These are phyloP conservation scores for Delonix regia DNA, from an alignment of 306 rosid species.

Conservation along the genomic window DNA sequence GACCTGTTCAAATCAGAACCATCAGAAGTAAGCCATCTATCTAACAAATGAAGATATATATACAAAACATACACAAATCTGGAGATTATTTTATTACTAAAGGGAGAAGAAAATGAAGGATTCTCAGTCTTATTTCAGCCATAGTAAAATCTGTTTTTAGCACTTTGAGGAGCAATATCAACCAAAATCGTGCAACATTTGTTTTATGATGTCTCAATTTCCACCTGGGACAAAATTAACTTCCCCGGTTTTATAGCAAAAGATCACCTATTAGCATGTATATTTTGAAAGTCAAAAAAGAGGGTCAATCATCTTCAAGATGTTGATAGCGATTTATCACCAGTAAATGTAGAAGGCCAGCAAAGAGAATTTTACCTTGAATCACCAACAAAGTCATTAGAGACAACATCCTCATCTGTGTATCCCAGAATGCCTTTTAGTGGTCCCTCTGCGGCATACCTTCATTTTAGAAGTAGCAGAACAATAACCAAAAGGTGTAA, in stretches of 20 bases:
- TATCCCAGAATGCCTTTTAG: constrained; percentile 94
- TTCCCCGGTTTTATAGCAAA: not conserved
- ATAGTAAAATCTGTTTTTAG: not conserved
- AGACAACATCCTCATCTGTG: constrained; percentile 97
- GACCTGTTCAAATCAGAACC: constrained; percentile 56
- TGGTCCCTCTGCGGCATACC: constrained; percentile 90
- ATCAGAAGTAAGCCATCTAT: not conserved
- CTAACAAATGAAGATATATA: not conserved
- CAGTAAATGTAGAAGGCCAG: not conserved
- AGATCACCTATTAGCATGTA: not conserved
- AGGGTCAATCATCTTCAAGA: not conserved
- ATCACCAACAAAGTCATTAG: constrained; percentile 95
- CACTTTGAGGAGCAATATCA: not conserved
- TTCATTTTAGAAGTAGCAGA: constrained; percentile 37
- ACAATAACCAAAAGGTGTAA: constrained; percentile 1
- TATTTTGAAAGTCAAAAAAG: not conserved
- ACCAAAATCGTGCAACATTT: constrained; percentile 2
- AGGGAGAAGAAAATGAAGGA: not conserved
- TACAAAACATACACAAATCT: not conserved
- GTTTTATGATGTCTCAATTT: not conserved
- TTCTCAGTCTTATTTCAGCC: not conserved
- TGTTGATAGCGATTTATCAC: not conserved
- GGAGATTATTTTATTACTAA: not conserved
- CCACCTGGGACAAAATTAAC: not conserved
- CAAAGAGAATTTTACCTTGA: constrained; percentile 60